Evolutionary conservation across 1,284 basidiomycete genomes (phyloP).

Genomic region (Moesziomyces antarcticus): DNA sequence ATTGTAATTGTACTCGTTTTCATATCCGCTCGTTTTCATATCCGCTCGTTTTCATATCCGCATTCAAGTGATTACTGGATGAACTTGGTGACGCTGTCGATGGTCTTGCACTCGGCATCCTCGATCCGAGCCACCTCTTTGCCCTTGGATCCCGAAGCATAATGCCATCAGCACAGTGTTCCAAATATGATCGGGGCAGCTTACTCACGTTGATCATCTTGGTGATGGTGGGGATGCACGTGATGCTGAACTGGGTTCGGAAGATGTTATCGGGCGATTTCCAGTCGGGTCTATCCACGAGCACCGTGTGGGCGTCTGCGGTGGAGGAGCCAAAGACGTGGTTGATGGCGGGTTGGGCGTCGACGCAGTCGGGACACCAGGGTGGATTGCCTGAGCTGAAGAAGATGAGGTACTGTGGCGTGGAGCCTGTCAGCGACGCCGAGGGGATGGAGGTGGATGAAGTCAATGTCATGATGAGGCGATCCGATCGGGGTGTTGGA

Average conservation of each 20-base stretch:
- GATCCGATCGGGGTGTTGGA: not conserved
- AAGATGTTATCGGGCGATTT: slow-evolving; percentile 44
- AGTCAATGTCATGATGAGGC: slow-evolving; percentile 28
- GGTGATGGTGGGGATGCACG: slow-evolving; percentile 47
- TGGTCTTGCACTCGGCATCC: slow-evolving; percentile 43
- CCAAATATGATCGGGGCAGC: not conserved
- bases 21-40: no score
- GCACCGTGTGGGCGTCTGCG: slow-evolving; percentile 34
- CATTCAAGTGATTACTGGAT: slow-evolving; percentile 11
- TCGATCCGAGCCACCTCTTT: slow-evolving; percentile 48
- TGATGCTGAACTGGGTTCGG: slow-evolving; percentile 39
- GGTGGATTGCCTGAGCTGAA: slow-evolving; percentile 52
- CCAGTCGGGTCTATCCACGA: slow-evolving; percentile 48
- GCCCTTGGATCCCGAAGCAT: slow-evolving; percentile 11
- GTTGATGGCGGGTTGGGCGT: slow-evolving; percentile 40
- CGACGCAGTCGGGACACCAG: slow-evolving; percentile 58
- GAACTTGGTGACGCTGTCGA: slow-evolving; percentile 30
- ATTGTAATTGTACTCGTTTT: not conserved
- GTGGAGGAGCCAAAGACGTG: slow-evolving; percentile 32
- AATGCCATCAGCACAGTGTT: not conserved
- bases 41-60: not conserved
- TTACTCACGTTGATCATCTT: slow-evolving; percentile 39
- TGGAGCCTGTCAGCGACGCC: not conserved
- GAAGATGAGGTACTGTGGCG: slow-evolving; percentile 43
- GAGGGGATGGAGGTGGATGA: slow-evolving; percentile 17